Conservation (phyloP, 2,329 filamentous ascomycete species). For the Juglanconis oblonga region DNA sequence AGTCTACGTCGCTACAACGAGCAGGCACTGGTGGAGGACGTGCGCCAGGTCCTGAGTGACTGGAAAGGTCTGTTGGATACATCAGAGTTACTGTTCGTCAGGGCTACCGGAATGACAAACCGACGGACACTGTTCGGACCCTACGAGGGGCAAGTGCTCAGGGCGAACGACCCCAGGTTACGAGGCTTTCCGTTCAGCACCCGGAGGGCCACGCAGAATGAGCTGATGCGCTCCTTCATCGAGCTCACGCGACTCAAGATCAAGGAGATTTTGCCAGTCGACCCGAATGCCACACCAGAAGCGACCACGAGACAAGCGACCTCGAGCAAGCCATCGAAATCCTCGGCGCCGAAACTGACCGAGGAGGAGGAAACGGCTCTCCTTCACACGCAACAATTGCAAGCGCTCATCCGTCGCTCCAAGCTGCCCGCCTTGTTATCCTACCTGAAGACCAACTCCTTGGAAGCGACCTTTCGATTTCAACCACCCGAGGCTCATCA, state of each 20-base stretch:
- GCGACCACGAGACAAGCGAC: constrained; percentile 33
- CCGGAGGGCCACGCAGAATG: constrained; percentile 83
- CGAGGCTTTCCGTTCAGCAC: constrained; percentile 93
- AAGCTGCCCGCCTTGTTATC: constrained; percentile 84
- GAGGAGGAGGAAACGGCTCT: constrained; percentile 81
- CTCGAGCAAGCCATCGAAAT: constrained; percentile 44
- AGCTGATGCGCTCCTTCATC: constrained; percentile 91
- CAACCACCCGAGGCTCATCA: constrained; percentile 68
- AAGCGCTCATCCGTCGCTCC: constrained; percentile 81
- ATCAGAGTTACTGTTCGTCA: constrained; percentile 81
- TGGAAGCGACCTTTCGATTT: constrained; percentile 73
- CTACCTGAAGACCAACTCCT: constrained; percentile 74
- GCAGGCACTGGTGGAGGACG: constrained; percentile 82
- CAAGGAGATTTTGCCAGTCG: constrained; percentile 68
- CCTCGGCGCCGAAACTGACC: constrained; percentile 61
- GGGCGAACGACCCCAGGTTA: constrained; percentile 73
- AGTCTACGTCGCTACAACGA: constrained; percentile 92
- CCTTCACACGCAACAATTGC: constrained; percentile 85
- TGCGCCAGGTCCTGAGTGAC: constrained; percentile 73
- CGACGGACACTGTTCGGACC: constrained; percentile 84
- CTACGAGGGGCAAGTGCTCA: constrained; percentile 84
- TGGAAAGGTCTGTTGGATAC: constrained; percentile 87
- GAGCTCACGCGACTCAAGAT: constrained; percentile 91
- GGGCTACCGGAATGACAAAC: constrained; percentile 85
- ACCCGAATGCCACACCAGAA: constrained; percentile 38